Evolutionary conservation across 2,329 filamentous ascomycete species (phyloP), one percentile per base, ranked within the genome.

Genomic region (Juglanconis sp.): DNA sequence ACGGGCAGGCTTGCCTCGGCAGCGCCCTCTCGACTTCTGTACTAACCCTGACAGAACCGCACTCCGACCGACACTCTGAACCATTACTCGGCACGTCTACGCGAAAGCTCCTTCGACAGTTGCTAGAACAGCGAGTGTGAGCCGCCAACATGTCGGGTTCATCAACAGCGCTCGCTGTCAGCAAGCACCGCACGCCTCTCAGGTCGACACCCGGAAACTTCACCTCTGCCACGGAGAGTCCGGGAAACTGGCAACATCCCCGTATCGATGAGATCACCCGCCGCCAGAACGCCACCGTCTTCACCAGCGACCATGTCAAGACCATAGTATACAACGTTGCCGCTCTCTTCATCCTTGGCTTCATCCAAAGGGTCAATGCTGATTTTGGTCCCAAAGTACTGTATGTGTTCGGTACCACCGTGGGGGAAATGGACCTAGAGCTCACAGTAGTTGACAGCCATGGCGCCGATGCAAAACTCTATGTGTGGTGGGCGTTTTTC

Each of bases 191-290:
- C 57, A 63, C 69, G 2, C 69, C 69, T 2, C 56, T 66, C 56
- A 72, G 68, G 49, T 67, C 66, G 49, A 69, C 68, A 4, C 68
- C 68, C 2, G 56, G 65, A 53, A 72, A 68, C 48, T 66, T 65
- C 52, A 63, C 59, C 62, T 67, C 56, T 77, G 65, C 67, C 47
- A 70, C 74, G 34, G 83, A 86, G 56, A 86, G 82, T 67, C 84
- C 91, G 6, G 93, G 94, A 58, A 91, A 88, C 71, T 99, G 95
- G 94, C 86, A 87, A 70, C 95, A 99, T 73, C 95, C 95, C 38
- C 87, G 89, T 64, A 82, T 97, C 65, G 84, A 92, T 69, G 94
- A 98, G 75, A 96, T 99, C 71, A 87, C 90, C 15, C 84, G 84
- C 64, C 87, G 95, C 55, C 90, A 92, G 71, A 88, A 91, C 72